phyloP scores from a whole-genome alignment of 1,139 yeast genomes.

The Candida tetrigidarum region DNA sequence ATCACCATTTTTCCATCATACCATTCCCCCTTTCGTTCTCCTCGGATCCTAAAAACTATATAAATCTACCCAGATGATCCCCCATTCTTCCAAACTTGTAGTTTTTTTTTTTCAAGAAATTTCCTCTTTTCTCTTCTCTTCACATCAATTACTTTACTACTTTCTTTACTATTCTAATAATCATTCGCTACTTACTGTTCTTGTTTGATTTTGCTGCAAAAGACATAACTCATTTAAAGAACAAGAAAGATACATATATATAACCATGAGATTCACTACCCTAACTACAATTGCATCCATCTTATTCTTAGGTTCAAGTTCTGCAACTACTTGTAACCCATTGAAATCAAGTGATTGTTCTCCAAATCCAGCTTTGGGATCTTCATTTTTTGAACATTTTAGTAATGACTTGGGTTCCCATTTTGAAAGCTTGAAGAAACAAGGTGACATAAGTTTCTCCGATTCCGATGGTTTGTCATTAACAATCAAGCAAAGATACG shows the following conservation, averaged over 20 bases:
- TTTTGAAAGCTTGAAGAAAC: constrained; percentile 32
- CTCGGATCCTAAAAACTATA: background rate
- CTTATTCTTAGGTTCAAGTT: constrained; percentile 6
- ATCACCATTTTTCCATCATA: background rate
- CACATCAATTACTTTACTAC: background rate
- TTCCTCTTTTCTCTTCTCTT: background rate
- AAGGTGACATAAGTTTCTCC: constrained; percentile 25
- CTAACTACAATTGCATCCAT: constrained; percentile 14
- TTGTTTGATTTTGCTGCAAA: no score
- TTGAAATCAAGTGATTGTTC: constrained; percentile 31
- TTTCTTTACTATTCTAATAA: background rate
- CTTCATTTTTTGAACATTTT: constrained; percentile 57
- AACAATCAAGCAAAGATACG: constrained; percentile 61
- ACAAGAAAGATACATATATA: background rate
- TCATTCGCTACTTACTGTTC: background rate
- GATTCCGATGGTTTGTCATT: constrained; percentile 56
- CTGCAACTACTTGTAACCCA: constrained; percentile 35
- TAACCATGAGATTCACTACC: constrained; percentile 11
- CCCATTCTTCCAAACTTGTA: background rate
- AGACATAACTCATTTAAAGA: background rate
- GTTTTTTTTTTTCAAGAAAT: background rate
- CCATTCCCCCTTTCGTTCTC: constrained; percentile 1
- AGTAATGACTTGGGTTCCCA: constrained; percentile 39
- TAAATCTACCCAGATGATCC: background rate
- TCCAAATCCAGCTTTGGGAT: constrained; percentile 58